phyloP scores from a whole-genome alignment of 2,329 filamentous ascomycete species.

The Phyllosticta citribraziliensis region DNA sequence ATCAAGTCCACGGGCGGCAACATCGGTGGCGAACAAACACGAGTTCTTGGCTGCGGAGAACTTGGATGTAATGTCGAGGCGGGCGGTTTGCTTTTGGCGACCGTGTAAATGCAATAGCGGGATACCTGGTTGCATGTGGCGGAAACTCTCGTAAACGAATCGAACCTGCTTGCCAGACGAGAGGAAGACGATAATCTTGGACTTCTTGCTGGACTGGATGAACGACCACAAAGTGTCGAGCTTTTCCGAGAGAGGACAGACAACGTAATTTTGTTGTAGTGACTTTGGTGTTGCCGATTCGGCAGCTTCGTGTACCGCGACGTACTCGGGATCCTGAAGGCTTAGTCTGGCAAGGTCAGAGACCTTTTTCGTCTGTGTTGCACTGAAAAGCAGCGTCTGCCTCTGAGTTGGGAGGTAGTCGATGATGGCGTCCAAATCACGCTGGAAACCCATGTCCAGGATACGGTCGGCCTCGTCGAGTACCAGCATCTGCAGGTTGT shows the following conservation, averaged over 20 bases:
- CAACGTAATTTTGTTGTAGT: slow-evolving; percentile 83
- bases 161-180: slow-evolving; percentile 94
- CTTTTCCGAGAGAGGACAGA: slow-evolving; percentile 79
- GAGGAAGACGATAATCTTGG: slow-evolving; percentile 90
- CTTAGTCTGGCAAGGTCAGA: slow-evolving; percentile 85
- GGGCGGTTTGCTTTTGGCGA: slow-evolving; percentile 80
- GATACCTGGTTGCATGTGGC: slow-evolving; percentile 88
- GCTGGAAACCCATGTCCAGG: slow-evolving; percentile 94
- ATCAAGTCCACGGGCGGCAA: slow-evolving; percentile 86
- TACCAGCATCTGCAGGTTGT: slow-evolving; percentile 85
- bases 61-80: slow-evolving; percentile 75
- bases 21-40: slow-evolving; percentile 90
- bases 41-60: slow-evolving; percentile 74
- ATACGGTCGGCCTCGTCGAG: slow-evolving; percentile 94
- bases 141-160: slow-evolving; percentile 88
- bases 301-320: slow-evolving; percentile 83
- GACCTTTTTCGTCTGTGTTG: slow-evolving; percentile 90
- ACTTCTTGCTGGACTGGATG: slow-evolving; percentile 79
- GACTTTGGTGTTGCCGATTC: slow-evolving; percentile 68
- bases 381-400: slow-evolving; percentile 91
- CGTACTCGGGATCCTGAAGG: slow-evolving; percentile 84
- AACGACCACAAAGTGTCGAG: slow-evolving; percentile 90
- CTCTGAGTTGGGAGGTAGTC: slow-evolving; percentile 78
- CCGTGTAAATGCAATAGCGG: slow-evolving; percentile 88
- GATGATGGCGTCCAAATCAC: slow-evolving; percentile 80